Conservation (phyloP, 2,329 filamentous ascomycete species). For the Harringtonia lauricola region DNA sequence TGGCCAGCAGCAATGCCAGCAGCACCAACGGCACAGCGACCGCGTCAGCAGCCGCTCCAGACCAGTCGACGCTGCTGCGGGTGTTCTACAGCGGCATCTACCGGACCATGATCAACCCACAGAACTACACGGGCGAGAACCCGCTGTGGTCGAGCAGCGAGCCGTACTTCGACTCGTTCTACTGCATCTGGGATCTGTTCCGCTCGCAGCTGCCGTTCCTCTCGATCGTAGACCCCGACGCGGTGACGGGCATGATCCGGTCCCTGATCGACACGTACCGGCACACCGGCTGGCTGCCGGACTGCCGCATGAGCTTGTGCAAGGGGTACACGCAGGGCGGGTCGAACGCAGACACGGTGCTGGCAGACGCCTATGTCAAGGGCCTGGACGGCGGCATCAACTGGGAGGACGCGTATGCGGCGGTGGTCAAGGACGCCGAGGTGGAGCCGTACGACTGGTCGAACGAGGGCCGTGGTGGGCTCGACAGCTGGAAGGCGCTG, state of each 20-base stretch:
- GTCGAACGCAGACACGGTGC: slow-evolving; percentile 60
- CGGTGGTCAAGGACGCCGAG: slow-evolving; percentile 50
- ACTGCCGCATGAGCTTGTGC: slow-evolving; percentile 66
- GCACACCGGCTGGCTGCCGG: slow-evolving; percentile 60
- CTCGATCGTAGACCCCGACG: slow-evolving; percentile 53
- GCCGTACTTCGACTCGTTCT: slow-evolving; percentile 67
- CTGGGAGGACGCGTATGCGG: slow-evolving; percentile 59
- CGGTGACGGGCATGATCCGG: slow-evolving; percentile 55
- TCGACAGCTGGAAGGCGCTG: slow-evolving; percentile 60
- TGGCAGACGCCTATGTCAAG: slow-evolving; percentile 59
- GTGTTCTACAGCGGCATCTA: slow-evolving; percentile 66
- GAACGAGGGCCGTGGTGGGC: slow-evolving; percentile 57
- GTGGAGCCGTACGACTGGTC: slow-evolving; percentile 60
- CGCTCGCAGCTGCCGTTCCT: slow-evolving; percentile 59
- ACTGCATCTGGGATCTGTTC: slow-evolving; percentile 67
- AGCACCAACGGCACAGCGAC: background rate
- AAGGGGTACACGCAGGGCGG: slow-evolving; percentile 67
- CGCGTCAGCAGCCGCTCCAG: background rate
- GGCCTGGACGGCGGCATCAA: slow-evolving; percentile 48
- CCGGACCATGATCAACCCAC: slow-evolving; percentile 59
- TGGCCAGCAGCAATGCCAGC: background rate
- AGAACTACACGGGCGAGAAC: slow-evolving; percentile 66
- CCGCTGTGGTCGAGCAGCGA: slow-evolving; percentile 53
- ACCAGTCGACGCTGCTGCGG: slow-evolving; percentile 31
- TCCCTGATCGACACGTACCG: slow-evolving; percentile 62